Percentiles rank a stretch among this genome's conserved stretches.
Evolutionary conservation across 106 monocot genomes (phyloP).

Genomic region (Xerophyta viscosa): DNA sequence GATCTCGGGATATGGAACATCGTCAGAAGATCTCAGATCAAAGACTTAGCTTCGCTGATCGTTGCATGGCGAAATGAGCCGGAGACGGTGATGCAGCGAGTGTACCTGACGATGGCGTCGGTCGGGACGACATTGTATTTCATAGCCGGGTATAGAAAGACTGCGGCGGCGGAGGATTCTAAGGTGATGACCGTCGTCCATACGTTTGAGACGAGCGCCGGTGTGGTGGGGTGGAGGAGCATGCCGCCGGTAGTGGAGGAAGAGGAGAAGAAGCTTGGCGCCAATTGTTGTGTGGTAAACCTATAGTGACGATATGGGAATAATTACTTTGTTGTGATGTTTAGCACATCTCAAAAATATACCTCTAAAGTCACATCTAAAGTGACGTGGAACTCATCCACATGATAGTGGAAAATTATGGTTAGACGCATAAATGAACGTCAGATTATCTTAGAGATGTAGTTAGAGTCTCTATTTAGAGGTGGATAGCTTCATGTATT

Average conservation of each 20-base stretch:
- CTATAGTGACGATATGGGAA: too few species aligned
- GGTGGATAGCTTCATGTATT: too few species aligned
- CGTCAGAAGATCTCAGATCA: conserved; percentile 19
- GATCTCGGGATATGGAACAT: conserved; percentile 37
- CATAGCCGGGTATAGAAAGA: conserved; percentile 21
- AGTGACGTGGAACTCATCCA: too few species aligned
- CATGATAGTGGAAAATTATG: too few species aligned
- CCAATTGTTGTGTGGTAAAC: conserved; percentile 21
- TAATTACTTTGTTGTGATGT: too few species aligned
- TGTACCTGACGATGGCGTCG: conserved; percentile 22
- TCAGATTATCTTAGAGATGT: too few species aligned
- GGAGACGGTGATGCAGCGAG: not conserved
- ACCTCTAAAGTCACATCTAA: too few species aligned
- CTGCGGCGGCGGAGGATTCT: not conserved
- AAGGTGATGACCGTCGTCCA: conserved; percentile 14
- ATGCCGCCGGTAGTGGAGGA: conserved; percentile 2
- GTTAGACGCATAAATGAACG: too few species aligned
- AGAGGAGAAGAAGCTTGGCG: conserved; percentile 4
- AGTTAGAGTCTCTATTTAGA: too few species aligned
- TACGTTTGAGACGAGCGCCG: conserved; percentile 17
- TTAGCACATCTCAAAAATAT: too few species aligned
- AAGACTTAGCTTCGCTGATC: conserved; percentile 7
- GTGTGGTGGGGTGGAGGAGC: conserved; percentile 7
- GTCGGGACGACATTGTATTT: conserved; percentile 21
- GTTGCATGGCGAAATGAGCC: too few species aligned